Conservation (phyloP, 2,329 filamentous ascomycete genomes). For the Colletotrichum sp. region DNA sequence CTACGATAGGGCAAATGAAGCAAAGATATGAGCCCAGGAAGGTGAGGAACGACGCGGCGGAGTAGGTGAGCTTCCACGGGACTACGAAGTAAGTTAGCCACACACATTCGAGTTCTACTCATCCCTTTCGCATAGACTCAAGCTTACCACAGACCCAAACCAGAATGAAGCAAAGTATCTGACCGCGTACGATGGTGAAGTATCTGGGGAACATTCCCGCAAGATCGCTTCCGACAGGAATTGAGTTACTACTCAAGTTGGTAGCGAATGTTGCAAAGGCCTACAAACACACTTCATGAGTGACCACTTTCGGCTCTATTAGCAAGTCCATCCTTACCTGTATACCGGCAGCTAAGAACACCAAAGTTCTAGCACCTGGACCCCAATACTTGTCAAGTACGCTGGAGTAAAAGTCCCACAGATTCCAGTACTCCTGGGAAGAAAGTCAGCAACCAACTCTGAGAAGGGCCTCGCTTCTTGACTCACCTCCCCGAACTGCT, state of each 20-base stretch:
- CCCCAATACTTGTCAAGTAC: conserved; percentile 3
- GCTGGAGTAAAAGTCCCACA: conserved; percentile 2
- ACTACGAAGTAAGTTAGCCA: background rate
- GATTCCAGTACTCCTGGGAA: background rate
- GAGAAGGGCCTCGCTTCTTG: background rate
- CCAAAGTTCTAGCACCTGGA: background rate
- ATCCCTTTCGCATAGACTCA: rapidly evolving
- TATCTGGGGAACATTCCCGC: background rate
- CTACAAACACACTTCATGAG: background rate
- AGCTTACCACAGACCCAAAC: background rate
- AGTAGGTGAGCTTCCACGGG: background rate
- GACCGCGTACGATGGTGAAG: conserved; percentile 1
- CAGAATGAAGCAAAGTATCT: background rate
- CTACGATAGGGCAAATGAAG: background rate
- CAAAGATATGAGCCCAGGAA: background rate
- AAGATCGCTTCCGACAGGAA: background rate
- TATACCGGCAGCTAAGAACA: conserved; percentile 1
- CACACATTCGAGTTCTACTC: too few species aligned
- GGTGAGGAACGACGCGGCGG: background rate
- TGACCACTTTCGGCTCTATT: rapidly evolving
- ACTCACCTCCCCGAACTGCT: background rate
- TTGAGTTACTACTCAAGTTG: background rate
- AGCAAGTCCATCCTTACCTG: background rate
- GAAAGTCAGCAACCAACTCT: too few species aligned
- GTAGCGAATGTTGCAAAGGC: conserved; percentile 2